A percentile compares a stretch with the other conserved stretches of the same genome.
Conservation (phyloP, 371 early-diverging fungal species). For the Mortierella sp. region DNA sequence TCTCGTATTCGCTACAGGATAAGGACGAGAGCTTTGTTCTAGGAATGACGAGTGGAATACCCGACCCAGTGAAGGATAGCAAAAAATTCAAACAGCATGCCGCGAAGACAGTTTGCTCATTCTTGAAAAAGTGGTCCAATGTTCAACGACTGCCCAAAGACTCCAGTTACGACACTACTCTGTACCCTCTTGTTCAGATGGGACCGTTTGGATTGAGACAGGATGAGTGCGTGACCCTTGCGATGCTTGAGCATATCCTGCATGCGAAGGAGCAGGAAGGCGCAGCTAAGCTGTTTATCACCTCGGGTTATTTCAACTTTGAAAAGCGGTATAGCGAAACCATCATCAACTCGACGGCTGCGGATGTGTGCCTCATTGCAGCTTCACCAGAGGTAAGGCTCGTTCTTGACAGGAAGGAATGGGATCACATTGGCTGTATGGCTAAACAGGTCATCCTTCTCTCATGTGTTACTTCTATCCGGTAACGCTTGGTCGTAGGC, state of each 20-base stretch:
- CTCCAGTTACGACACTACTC: conserved; percentile 68
- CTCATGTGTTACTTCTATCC: no score
- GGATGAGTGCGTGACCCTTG: conserved; percentile 75
- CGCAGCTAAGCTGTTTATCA: conserved; percentile 68
- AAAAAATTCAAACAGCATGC: conserved; percentile 66
- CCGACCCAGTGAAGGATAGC: conserved; percentile 77
- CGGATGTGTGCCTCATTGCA: conserved; percentile 68
- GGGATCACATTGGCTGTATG: background rate
- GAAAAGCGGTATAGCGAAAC: conserved; percentile 70
- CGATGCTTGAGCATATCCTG: conserved; percentile 64
- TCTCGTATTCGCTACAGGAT: conserved; percentile 71
- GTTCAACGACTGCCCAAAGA: conserved; percentile 21
- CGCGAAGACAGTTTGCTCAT: conserved; percentile 59
- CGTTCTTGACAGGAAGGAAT: background rate
- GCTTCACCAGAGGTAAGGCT: conserved; percentile 85
- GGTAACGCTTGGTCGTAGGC: conserved; percentile 73
- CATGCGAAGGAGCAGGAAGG: conserved; percentile 40
- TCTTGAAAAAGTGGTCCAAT: conserved; percentile 58
- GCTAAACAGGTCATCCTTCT: no score
- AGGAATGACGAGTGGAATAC: conserved; percentile 41
- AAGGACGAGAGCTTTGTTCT: conserved; percentile 27
- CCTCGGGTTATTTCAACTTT: conserved; percentile 97
- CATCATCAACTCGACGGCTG: conserved; percentile 69
- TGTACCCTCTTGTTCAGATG: conserved; percentile 91
- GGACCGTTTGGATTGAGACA: conserved; percentile 83